Base-by-base conservation (phyloP, 768 basidiomycete species). In the Lactarius akahatsu region DNA sequence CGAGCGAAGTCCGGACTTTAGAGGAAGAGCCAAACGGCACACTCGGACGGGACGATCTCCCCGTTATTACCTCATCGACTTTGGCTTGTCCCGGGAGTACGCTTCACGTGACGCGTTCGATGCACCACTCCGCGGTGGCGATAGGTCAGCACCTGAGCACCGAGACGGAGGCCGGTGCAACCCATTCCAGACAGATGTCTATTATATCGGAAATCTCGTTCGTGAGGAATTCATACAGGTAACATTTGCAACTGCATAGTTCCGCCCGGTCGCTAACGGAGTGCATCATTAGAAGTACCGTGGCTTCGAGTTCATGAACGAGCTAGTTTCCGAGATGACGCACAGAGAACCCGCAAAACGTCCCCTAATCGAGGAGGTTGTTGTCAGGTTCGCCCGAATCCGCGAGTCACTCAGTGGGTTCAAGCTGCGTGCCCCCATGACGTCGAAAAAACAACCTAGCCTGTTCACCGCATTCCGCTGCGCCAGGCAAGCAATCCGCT, bases 331-430 rank as follows among this genome's bases (percentile, higher is more conserved):
- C 0, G 77, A 79, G 26, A 80, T 81, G 80, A 72, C 75, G 0
- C 73, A 78, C 63, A 62, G 69, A 0, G 74, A 79, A 55, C 77
- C 78, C 0, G 54, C 65, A 6, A 74, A 74, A 56, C 76, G 80
- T 18, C 80, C 79, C 1, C 74, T 72, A 1, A 79, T 80, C 69
- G 72, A 75, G 23, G 73, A 78, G 58, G 78, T 78, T 4, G 73
- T 79, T n/a, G 45, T 66, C 18, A 73, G 73, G 6, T 78, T 80
- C 57, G 71, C 74, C 9, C 59, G 59, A 5, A 75, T 78, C 30
- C 57, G 71, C 23, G 55, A 67, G 20, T 69, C 70, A 0, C 60
- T 79, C 38, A 72, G 71, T 43, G 40, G 65, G 23, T 75, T 72
- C 72, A 77, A 76, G 36, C 70, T 80, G n/a, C 76, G 77, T 2